Conservation (phyloP, 768 basidiomycete species). For the Fomitopsis serialis region DNA sequence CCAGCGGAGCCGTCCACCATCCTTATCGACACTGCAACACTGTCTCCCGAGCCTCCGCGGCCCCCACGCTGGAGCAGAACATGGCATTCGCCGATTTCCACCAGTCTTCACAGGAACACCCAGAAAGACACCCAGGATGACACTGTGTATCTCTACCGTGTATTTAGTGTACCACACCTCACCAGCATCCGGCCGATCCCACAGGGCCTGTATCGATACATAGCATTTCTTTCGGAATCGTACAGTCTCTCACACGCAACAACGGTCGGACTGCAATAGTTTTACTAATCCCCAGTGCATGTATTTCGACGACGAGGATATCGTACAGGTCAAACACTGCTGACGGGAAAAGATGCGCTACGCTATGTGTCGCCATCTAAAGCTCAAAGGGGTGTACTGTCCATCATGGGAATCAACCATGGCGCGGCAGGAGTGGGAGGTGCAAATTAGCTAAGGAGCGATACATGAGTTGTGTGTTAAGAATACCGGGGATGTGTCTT, state of each 20-base stretch:
- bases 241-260: background rate
- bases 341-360: constrained; percentile 18
- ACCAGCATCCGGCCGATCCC: background rate
- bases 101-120: constrained; percentile 7
- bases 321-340: constrained; percentile 19
- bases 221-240: background rate
- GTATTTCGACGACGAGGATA: constrained; percentile 12
- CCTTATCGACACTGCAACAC: constrained; percentile 31
- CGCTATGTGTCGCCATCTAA: constrained; percentile 13
- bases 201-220: background rate
- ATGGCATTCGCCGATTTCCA: constrained; percentile 72
- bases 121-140: background rate
- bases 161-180: background rate
- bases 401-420: constrained; percentile 3
- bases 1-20: constrained; percentile 30
- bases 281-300: constrained; percentile 11
- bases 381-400: background rate
- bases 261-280: background rate
- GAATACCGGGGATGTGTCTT: constrained; percentile 1
- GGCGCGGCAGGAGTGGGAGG: constrained; percentile 3
- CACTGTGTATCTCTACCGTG: background rate
- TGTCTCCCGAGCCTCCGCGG: constrained; percentile 39
- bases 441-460: constrained; percentile 4
- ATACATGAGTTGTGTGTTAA: constrained; percentile 1
- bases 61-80: constrained; percentile 78